Evolutionary conservation across 1,284 basidiomycete species (phyloP), one percentile per base, ranked within the genome.

Genomic region (Pseudozyma thailandica): DNA sequence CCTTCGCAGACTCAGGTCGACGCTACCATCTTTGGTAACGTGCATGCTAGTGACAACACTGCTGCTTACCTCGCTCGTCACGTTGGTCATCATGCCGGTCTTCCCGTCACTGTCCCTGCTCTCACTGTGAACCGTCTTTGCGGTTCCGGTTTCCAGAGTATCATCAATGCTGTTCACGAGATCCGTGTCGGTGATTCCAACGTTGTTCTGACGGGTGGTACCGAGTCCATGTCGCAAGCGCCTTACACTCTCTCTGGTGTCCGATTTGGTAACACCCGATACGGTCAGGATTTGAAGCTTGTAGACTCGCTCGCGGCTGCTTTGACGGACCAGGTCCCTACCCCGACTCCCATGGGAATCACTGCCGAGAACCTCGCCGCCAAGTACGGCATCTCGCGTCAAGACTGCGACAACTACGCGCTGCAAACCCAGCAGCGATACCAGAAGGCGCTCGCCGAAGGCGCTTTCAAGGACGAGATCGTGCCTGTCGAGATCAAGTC

Each of bases 181-280:
- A 94, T 98, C 83, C 88, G 90, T 81, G 87, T 90, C 31, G 96
- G 95, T 52, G 90, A 95, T 82, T 89, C 90, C 77, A 88, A 87
- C 58, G 89, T 97, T 49, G 91, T 97, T 65, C 91, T 90, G 38
- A 94, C 94, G 49, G 96, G 95, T 77, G 95, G 95, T 61, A 94
- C 94, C 89, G 95, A 98, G 86, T 93, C 90, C 85, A 98, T 98
- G 95, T 94, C 92, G 80, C 91, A 95, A 75, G 92, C 94, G 6
- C 75, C 94, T 89, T 87, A 83, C 56, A 75, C 72, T 1, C 63
- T 80, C 8, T 83, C 23, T 71, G 86, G 83, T 82, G 81, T 81
- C 78, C 79, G 75, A 18, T 81, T 81, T 71, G 84, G 68, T 13
- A 72, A 70, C 55, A 73, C 71, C 3, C 72, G 70, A 15, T 87